These are phyloP conservation scores for Cryptosporidium canis DNA, from an alignment of 169 alveolate species.

Conservation along the genomic window DNA sequence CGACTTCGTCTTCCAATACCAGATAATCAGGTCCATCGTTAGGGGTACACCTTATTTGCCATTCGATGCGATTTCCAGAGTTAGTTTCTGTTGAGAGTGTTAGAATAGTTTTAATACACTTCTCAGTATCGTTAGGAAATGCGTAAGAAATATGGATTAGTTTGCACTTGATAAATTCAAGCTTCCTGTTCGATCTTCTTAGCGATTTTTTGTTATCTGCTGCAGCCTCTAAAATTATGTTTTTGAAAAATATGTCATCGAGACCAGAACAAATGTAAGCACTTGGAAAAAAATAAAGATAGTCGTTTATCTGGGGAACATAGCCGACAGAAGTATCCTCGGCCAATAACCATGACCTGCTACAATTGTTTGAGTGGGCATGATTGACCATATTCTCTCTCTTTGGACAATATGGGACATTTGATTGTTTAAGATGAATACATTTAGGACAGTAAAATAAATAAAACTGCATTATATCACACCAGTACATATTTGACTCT, in stretches of 20 bases:
- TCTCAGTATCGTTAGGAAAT: slow-evolving; percentile 12
- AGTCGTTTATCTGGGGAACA: slow-evolving; percentile 57
- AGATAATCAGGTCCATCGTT: slow-evolving; percentile 62
- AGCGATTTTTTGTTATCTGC: not conserved
- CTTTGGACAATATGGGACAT: slow-evolving; percentile 45
- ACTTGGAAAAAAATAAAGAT: slow-evolving; percentile 40
- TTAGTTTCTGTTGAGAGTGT: not conserved
- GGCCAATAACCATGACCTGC: slow-evolving; percentile 29
- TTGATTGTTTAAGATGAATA: slow-evolving; percentile 32
- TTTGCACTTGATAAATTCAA: slow-evolving; percentile 50
- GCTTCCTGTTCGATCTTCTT: not conserved
- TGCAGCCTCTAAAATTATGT: not conserved
- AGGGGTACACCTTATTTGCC: slow-evolving; percentile 60
- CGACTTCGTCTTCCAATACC: slow-evolving; percentile 35
- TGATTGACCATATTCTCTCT: slow-evolving; percentile 26
- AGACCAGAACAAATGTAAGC: slow-evolving; percentile 12
- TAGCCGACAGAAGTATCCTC: not conserved
- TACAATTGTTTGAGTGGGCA: not conserved
- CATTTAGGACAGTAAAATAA: slow-evolving; percentile 62
- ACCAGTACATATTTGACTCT: slow-evolving; percentile 53
- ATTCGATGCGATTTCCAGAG: not conserved
- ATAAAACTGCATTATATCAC: slow-evolving; percentile 40
- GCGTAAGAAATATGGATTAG: slow-evolving; percentile 47
- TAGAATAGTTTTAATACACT: slow-evolving; percentile 5
- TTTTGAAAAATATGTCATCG: slow-evolving; percentile 48